phyloP scores from a whole-genome alignment of 805 yeast species.

The Teunomyces kruisii region DNA sequence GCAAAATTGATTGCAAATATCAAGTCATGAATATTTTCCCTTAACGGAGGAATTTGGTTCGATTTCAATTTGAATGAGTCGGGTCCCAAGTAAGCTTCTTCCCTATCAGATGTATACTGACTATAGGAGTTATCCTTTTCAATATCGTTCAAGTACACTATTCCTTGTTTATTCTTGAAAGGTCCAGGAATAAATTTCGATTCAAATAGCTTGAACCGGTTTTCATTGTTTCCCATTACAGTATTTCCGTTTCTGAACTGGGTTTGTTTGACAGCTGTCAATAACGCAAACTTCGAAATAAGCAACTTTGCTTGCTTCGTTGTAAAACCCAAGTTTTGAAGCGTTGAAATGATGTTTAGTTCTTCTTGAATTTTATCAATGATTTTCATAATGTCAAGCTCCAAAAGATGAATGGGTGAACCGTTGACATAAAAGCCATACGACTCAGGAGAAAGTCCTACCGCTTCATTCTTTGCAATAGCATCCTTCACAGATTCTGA shows the following conservation, averaged over 20 bases:
- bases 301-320: slow-evolving; percentile 31
- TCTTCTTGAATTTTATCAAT: slow-evolving; percentile 37
- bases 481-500: slow-evolving; percentile 18
- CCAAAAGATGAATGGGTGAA: slow-evolving; percentile 48
- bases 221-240: slow-evolving; percentile 30
- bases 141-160: slow-evolving; percentile 77
- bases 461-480: slow-evolving; percentile 28
- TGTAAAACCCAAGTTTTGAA: slow-evolving; percentile 30
- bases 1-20: slow-evolving; percentile 68
- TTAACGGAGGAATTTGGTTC: slow-evolving; percentile 67
- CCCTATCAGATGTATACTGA: slow-evolving; percentile 40
- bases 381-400: slow-evolving; percentile 44
- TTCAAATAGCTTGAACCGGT: slow-evolving; percentile 32
- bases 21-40: slow-evolving; percentile 73
- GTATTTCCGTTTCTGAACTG: slow-evolving; percentile 36
- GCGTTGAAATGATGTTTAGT: slow-evolving; percentile 19
- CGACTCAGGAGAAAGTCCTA: slow-evolving; percentile 39
- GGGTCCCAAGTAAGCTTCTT: slow-evolving; percentile 42
- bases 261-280: slow-evolving; percentile 38
- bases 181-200: slow-evolving; percentile 18
- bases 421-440: slow-evolving; percentile 72
- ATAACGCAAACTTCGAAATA: slow-evolving; percentile 36
- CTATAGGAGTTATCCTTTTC: slow-evolving; percentile 60
- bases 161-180: slow-evolving; percentile 28
- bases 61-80: slow-evolving; percentile 23